These are phyloP conservation scores for Annulohypoxylon moriforme DNA, from an alignment of 495 filamentous ascomycete genomes.

Conservation along the genomic window DNA sequence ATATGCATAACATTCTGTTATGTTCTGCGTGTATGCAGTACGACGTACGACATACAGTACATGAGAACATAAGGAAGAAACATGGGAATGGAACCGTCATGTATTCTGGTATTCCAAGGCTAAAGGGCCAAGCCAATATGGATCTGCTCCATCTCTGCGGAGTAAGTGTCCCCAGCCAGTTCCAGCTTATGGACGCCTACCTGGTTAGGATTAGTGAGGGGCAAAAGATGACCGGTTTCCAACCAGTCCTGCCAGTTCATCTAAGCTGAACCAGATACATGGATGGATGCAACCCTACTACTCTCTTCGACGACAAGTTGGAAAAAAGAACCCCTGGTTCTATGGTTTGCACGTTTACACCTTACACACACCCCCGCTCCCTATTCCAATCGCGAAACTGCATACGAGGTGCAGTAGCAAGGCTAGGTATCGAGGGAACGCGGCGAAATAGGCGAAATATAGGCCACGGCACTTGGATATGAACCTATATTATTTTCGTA, in stretches of 20 bases:
- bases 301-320: slow-evolving; percentile 25
- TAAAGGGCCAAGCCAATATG: slow-evolving; percentile 3
- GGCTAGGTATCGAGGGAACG: slow-evolving; percentile 9
- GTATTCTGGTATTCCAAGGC: neutral
- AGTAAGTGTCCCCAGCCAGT: slow-evolving; percentile 20
- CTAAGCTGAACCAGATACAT: slow-evolving; percentile 31
- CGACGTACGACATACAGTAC: slow-evolving; percentile 15
- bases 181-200: slow-evolving; percentile 8
- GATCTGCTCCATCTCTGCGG: slow-evolving; percentile 27
- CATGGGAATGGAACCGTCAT: neutral
- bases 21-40: slow-evolving; percentile 37
- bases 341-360: neutral
- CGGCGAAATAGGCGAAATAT: slow-evolving; percentile 14
- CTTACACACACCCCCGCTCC: slow-evolving; percentile 32
- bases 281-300: slow-evolving; percentile 3
- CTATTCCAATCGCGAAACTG: slow-evolving; percentile 14
- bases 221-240: slow-evolving; percentile 3
- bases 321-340: slow-evolving; percentile 19
- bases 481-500: slow-evolving; percentile 36
- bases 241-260: slow-evolving; percentile 29
- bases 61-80: neutral
- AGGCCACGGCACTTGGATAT: slow-evolving; percentile 18
- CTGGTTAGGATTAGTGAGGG: slow-evolving; percentile 38
- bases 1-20: slow-evolving; percentile 18
- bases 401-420: slow-evolving; percentile 27